These are phyloP conservation scores for Leccinum griseonigrum DNA, from an alignment of 1,284 basidiomycete species.

Conservation along the genomic window DNA sequence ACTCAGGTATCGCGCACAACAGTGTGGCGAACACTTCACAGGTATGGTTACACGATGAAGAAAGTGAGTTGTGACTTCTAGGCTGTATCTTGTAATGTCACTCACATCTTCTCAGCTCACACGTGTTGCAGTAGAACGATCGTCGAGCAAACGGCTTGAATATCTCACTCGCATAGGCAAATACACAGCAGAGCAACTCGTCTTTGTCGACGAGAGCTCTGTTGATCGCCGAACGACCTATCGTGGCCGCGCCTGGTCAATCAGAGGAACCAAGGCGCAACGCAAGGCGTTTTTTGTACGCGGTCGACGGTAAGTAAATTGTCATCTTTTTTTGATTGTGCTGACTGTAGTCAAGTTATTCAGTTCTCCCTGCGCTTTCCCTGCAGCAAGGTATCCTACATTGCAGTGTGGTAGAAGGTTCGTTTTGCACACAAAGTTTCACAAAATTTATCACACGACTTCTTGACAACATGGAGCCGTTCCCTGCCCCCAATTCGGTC, in stretches of 20 bases:
- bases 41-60: neutral
- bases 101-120: neutral
- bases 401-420: neutral
- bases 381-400: neutral
- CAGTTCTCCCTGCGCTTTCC: neutral
- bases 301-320: neutral
- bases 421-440: neutral
- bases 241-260: neutral
- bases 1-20: neutral
- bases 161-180: neutral
- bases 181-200: too few species aligned
- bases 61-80: neutral
- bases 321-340: neutral
- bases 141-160: neutral
- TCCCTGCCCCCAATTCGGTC: neutral
- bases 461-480: neutral
- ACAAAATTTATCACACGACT: neutral
- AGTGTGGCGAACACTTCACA: neutral
- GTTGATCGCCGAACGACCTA: neutral
- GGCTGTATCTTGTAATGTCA: neutral
- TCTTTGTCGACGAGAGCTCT: too few species aligned
- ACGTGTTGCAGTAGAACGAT: too few species aligned
- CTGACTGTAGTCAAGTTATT: neutral
- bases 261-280: neutral
- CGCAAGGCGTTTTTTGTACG: neutral